Percentiles rank a stretch among this genome's conserved stretches.
phyloP scores from a whole-genome alignment of 2,329 filamentous ascomycete genomes.

The Sporothrix globosa region DNA sequence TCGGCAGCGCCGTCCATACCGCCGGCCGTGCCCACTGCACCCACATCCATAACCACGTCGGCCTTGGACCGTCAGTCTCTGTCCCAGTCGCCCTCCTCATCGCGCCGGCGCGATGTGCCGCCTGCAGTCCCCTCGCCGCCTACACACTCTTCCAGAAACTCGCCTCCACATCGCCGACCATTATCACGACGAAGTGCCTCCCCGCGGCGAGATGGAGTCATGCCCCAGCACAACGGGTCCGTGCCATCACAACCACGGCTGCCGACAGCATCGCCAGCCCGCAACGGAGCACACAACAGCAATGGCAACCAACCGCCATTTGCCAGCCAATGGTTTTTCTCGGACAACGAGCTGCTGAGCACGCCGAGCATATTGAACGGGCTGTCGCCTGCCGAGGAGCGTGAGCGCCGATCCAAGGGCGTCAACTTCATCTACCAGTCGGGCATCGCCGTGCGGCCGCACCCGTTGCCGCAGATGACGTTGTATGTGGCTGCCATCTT shows the following conservation, averaged over 20 bases:
- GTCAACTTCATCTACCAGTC: slow-evolving; percentile 97
- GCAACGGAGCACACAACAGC: background rate
- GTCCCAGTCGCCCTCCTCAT: slow-evolving; percentile 19
- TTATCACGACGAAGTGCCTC: slow-evolving; percentile 48
- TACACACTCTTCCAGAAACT: slow-evolving; percentile 57
- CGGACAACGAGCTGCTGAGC: slow-evolving; percentile 76
- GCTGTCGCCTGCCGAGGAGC: slow-evolving; percentile 74
- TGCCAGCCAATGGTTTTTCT: slow-evolving; percentile 83
- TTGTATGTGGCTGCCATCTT: slow-evolving; percentile 91
- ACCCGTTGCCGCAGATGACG: slow-evolving; percentile 77
- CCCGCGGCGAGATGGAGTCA: slow-evolving; percentile 41
- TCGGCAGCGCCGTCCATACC: slow-evolving; percentile 5
- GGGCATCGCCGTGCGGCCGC: slow-evolving; percentile 78
- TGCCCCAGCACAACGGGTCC: background rate
- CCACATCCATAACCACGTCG: background rate
- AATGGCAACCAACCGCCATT: slow-evolving; percentile 32
- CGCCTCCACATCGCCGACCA: slow-evolving; percentile 55
- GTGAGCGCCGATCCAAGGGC: slow-evolving; percentile 81
- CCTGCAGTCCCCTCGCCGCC: slow-evolving; percentile 66
- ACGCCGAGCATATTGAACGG: slow-evolving; percentile 86
- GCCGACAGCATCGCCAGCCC: slow-evolving; percentile 2
- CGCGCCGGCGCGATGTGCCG: slow-evolving; percentile 58
- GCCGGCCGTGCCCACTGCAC: background rate
- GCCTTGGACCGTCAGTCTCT: slow-evolving; percentile 48
- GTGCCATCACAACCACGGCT: slow-evolving; percentile 12